A percentile compares a stretch with the other conserved stretches of the same genome.
Conservation (phyloP, 73 alveolate genomes). For the Paramecium caudatum region DNA sequence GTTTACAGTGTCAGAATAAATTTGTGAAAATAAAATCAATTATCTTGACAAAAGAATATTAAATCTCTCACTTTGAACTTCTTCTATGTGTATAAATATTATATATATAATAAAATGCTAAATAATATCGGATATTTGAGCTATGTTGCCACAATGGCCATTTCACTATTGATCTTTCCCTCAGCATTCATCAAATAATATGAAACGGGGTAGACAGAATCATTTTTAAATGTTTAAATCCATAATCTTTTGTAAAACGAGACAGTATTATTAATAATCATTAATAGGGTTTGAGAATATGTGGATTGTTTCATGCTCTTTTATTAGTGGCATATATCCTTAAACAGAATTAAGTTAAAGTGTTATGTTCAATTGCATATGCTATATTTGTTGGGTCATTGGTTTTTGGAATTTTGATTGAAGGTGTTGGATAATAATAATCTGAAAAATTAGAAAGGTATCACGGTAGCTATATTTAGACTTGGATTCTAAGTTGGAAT, state of each 20-base stretch:
- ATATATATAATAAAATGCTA: no score
- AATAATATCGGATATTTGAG: constrained; percentile 35
- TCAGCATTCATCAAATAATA: not conserved
- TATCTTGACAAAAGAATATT: no score
- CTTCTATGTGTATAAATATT: no score
- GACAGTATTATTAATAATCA: not conserved
- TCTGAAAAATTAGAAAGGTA: constrained; percentile 53
- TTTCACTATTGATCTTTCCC: not conserved
- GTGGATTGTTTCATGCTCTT: not conserved
- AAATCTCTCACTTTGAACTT: no score
- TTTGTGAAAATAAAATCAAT: no score
- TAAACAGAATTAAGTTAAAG: not conserved
- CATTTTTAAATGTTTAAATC: not conserved
- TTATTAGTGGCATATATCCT: not conserved
- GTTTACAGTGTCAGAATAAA: no score
- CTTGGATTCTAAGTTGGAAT: constrained; percentile 32
- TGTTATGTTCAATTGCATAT: not conserved
- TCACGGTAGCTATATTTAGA: not conserved
- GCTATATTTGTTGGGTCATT: not conserved
- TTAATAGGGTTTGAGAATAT: constrained; percentile 15
- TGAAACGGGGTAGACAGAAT: not conserved
- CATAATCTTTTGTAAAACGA: not conserved
- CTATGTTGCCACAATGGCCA: not conserved
- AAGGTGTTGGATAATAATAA: constrained; percentile 20
- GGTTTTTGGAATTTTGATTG: not conserved